A percentile compares a stretch with the other conserved stretches of the same genome.
These are phyloP conservation scores for Termitomyces sp. DNA, from an alignment of 768 basidiomycete species.

Conservation along the genomic window DNA sequence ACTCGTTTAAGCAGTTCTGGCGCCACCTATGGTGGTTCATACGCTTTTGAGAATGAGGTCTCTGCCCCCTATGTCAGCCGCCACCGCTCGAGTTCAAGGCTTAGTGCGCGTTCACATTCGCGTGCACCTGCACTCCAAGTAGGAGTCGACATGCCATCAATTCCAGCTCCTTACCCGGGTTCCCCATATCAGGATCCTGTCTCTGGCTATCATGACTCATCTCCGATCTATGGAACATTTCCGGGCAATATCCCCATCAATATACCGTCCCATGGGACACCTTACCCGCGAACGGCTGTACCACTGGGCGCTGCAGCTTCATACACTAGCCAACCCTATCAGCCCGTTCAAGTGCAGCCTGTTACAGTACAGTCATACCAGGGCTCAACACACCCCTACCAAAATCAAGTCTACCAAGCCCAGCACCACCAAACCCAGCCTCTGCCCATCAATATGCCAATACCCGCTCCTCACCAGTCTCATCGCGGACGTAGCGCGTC, in stretches of 20 bases:
- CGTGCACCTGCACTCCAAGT: slow-evolving; percentile 24
- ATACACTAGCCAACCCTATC: slow-evolving; percentile 14
- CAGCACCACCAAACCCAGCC: slow-evolving; percentile 1
- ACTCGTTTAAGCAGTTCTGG: slow-evolving; percentile 15
- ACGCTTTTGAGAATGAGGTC: slow-evolving; percentile 31
- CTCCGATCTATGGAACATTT: slow-evolving; percentile 19
- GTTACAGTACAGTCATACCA: neutral
- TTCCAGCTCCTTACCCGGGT: slow-evolving; percentile 6
- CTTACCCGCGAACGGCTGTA: slow-evolving; percentile 17
- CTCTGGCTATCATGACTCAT: slow-evolving; percentile 5
- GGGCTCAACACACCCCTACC: neutral
- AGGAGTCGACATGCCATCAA: slow-evolving; percentile 1
- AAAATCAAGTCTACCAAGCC: neutral
- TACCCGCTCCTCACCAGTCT: slow-evolving; percentile 17
- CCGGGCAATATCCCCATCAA: slow-evolving; percentile 15
- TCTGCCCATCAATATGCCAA: slow-evolving; percentile 18
- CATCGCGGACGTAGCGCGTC: slow-evolving; percentile 27
- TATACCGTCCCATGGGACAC: slow-evolving; percentile 17
- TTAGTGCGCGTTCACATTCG: slow-evolving; percentile 32
- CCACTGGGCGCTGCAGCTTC: slow-evolving; percentile 20
- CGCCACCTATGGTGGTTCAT: slow-evolving; percentile 28
- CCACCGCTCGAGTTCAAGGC: slow-evolving; percentile 22
- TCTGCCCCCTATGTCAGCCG: slow-evolving; percentile 16
- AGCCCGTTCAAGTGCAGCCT: neutral
- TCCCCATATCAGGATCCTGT: slow-evolving; percentile 9